phyloP scores from a whole-genome alignment of 805 yeast species.

The Candida andamanensis region DNA sequence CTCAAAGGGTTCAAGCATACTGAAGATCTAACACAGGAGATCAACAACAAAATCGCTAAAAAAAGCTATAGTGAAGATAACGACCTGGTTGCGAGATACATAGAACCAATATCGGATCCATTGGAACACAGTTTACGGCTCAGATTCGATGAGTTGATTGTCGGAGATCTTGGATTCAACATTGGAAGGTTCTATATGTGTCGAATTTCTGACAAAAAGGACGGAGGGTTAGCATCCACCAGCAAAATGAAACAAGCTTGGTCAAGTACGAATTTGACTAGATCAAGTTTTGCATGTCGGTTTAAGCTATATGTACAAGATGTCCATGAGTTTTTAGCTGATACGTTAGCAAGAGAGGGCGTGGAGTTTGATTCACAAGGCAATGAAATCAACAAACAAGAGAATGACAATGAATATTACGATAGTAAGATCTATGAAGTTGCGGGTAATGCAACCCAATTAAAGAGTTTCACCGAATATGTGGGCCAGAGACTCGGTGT shows the following conservation, averaged over 20 bases:
- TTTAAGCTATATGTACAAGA: constrained; percentile 41
- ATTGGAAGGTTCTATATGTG: constrained; percentile 37
- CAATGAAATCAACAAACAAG: constrained; percentile 16
- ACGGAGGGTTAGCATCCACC: constrained; percentile 34
- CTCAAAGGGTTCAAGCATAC: constrained; percentile 32
- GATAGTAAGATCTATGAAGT: constrained; percentile 29
- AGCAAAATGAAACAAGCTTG: constrained; percentile 27
- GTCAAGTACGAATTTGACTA: constrained; percentile 6
- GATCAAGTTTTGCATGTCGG: constrained; percentile 12
- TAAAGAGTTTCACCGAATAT: constrained; percentile 21
- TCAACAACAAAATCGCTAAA: constrained; percentile 25
- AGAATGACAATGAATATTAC: constrained; percentile 5
- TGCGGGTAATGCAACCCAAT: constrained; percentile 26
- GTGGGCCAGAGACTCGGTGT: constrained; percentile 19
- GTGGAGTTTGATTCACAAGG: constrained; percentile 31
- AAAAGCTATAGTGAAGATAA: constrained; percentile 17
- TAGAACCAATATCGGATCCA: constrained; percentile 38
- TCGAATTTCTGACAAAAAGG: constrained; percentile 27
- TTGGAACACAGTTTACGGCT: constrained; percentile 26
- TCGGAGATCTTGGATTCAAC: constrained; percentile 37
- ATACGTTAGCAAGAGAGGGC: constrained; percentile 24
- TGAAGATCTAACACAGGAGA: constrained; percentile 24
- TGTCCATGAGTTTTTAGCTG: constrained; percentile 26
- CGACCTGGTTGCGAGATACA: constrained; percentile 19
- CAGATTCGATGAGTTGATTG: constrained; percentile 30